Conservation (phyloP, 1,284 basidiomycete species). For the Kalmanozyma brasiliensis region DNA sequence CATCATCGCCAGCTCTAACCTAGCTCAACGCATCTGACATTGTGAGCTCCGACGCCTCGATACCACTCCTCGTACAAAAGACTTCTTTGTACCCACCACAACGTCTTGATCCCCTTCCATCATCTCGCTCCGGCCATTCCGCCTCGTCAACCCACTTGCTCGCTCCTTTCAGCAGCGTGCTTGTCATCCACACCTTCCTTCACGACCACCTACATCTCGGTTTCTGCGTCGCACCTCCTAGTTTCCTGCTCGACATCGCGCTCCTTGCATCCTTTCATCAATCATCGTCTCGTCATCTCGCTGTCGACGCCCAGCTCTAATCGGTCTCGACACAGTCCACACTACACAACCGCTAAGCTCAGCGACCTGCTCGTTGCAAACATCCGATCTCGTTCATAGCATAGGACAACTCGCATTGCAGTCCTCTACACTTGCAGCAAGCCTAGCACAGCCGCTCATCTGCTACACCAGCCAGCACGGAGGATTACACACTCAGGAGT, state of each 20-base stretch:
- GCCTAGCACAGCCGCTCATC: background rate
- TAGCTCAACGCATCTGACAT: no score
- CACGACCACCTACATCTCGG: conserved; percentile 17
- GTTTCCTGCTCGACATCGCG: background rate
- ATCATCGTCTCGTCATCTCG: no score
- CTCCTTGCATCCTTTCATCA: no score
- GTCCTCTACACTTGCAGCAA: background rate
- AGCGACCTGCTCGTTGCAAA: no score
- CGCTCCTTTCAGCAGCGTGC: conserved; percentile 1
- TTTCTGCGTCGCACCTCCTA: background rate
- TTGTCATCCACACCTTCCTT: conserved; percentile 21
- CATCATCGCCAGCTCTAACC: background rate
- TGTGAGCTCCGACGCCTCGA: conserved; percentile 8
- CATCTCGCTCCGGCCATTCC: conserved; percentile 12
- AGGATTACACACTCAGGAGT: no score
- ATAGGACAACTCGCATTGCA: no score
- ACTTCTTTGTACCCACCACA: conserved; percentile 9
- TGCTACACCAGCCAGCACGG: background rate
- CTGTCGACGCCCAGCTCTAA: no score
- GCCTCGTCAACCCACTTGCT: background rate
- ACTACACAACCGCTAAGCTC: no score
- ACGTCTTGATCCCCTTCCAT: background rate
- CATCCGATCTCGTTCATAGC: no score
- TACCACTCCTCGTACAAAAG: conserved; percentile 30
- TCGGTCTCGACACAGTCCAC: no score